Base-by-base conservation (phyloP, 441 rosid species). In the California macrophylla region DNA sequence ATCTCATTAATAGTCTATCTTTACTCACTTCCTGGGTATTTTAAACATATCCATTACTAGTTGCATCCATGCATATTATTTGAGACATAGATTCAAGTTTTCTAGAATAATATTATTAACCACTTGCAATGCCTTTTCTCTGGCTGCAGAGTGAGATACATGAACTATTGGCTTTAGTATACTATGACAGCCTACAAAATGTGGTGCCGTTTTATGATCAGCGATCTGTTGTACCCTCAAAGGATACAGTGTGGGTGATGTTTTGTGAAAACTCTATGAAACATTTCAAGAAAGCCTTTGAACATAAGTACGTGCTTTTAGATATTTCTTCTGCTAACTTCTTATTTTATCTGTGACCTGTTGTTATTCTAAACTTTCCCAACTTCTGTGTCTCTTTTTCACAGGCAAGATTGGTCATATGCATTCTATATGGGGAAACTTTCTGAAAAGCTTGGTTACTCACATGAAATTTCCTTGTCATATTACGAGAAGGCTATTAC, bases 391-490 rank as follows among this genome's bases (percentile, higher is more conserved):
- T 18, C 66, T 65, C 61, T 64, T 47, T 58, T 54, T 69, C 74
- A 62, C 90, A 95, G 99, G 85, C 89, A 85, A 80, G 99, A 95
- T 71, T 95, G 99, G 99, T 90, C 97, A 45, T 92, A 95, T 84
- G 91, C 98, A 74, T 92, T 95, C 79, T 95, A 95, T 77, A 86
- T 95, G 85, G 99, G 98, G 69, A 95, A 95, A 82, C 98, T 95
- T 75, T 83, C 86, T 78, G 92, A 95, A 79, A 95, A 95, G 87
- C 97, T 95, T 72, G 93, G 91, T 69, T 85, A 84, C 75, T 73
- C 90, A 4, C 85, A 79, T 70, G 89, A 84, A 78, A 78, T 77
- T 67, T 85, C 87, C 13, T 85, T 95, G 68, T 83, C 96, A 65
- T 89, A 87, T 79, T 95, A 88, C 81, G 82, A 84, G 50, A 85